Evolutionary conservation across 352 stramenopile species (phyloP), one percentile per base, ranked within the genome.

Genomic region (Thalassiosira hispida): DNA sequence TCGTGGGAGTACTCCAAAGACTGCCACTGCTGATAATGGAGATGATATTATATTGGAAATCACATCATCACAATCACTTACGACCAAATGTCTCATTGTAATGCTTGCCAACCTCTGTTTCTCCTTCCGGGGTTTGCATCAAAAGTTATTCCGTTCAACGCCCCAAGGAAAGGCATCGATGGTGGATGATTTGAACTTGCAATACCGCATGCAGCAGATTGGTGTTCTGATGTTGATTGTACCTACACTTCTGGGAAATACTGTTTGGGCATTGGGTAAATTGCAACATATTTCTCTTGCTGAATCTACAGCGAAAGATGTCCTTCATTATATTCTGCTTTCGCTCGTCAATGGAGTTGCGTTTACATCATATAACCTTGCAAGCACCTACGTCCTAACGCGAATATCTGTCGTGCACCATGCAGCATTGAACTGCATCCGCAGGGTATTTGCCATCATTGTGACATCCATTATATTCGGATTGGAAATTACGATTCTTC

Each of bases 41-140:
- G 14, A 59, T 49, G 38, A 23, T 14, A 2, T 35, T 46, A 18
- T 27, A 42, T 25, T 20, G 35, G 3, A 29, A 22, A 25, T 57
- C 7, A 6, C 47, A 55, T 60, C 56, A 55, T 60, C 56, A 44
- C 62, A 60, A 46, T 51, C 53, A 27, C 27, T 62, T 3, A 29
- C 65, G 2, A 62, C 44, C 4, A 61, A 69, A 22, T 91, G 79
- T 51, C 16, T 69, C 8, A 79, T 92, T 22, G 85, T 94, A 47
- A 87, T 94, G 75, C 23, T 76, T 9, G 66, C 89, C 12, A 94
- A 94, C 71, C 52, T 94, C n/a, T 93, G 89, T 60, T 94, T 94
- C 70, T 91, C 83, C 14, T 90, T 92, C 75, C 86, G 89, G 9
- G 89, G 89, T 40, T 68, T 94, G 22, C 86, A 89, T 75, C 89